phyloP scores from a whole-genome alignment of 805 yeast genomes.

The Zygoascus ofunaensis region DNA sequence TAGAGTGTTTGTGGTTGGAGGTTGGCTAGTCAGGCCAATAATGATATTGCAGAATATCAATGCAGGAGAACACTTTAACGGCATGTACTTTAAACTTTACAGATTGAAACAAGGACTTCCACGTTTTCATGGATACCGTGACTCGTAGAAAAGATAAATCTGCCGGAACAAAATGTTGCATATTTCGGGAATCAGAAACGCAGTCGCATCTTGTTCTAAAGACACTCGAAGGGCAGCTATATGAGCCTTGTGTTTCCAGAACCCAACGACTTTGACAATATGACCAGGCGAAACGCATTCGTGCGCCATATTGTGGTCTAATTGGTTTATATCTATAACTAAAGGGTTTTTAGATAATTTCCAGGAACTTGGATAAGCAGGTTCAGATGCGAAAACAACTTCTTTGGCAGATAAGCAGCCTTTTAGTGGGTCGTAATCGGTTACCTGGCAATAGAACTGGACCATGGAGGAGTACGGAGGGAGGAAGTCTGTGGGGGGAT shows the following conservation, averaged over 20 bases:
- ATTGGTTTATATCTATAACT: neutral
- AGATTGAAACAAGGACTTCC: too few relatives aligned
- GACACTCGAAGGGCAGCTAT: slow-evolving; percentile 1
- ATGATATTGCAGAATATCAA: too few relatives aligned
- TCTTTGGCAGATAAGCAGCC: neutral
- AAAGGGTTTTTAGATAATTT: neutral
- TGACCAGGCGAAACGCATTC: slow-evolving; percentile 2
- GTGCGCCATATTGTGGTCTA: neutral
- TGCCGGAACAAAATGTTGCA: neutral
- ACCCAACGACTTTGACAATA: slow-evolving; percentile 2
- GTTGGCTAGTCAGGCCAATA: too few relatives aligned
- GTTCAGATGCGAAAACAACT: neutral
- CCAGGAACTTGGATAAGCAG: neutral
- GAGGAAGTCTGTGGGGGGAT: neutral
- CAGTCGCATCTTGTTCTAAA: neutral
- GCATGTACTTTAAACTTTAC: too few relatives aligned
- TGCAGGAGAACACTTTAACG: too few relatives aligned
- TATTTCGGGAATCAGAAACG: neutral
- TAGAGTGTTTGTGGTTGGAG: too few relatives aligned
- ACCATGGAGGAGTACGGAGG: slow-evolving; percentile 2
- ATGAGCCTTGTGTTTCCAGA: neutral
- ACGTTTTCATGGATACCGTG: too few relatives aligned
- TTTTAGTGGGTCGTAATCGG: neutral
- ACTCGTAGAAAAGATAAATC: slow-evolving; percentile 2
- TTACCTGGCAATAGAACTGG: slow-evolving; percentile 2